Evolutionary conservation across 208 protist genomes (phyloP), one percentile per base, ranked within the genome.

Genomic region (Trypanosoma lewisi): DNA sequence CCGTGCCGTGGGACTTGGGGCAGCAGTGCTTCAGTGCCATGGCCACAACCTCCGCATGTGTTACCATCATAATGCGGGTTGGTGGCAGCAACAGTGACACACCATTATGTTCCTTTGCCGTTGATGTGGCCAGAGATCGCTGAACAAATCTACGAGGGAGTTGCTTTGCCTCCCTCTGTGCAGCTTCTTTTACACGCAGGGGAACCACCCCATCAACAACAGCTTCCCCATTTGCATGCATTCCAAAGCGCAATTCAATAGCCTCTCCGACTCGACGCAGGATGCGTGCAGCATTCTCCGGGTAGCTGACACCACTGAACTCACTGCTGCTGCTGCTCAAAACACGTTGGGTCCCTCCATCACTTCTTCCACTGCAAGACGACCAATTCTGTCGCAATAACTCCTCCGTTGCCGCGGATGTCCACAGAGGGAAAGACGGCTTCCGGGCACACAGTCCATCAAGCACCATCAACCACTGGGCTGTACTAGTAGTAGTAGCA

Each of bases 11-110:
- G 57, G 89, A 70, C 37, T 68, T 80, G 14, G 85, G 81, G 51
- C 85, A 95, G 71, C 81, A 83, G 36, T 78, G 73, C 60, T 88
- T 77, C 55, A 95, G 50, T 48, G 88, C 42, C 17, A 63, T 65
- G 12, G 77, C 58, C 16, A 95, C 68, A 2, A 89, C 73, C 67
- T 92, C 85, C 5, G 85, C 88, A 47, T 95, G 88, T 27, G 88
- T 95, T 51, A 91, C 76, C 14, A 76, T 68, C 75, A 95, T 78
- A 17, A 91, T 60, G 47, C 82, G 78, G 62, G 82, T 83, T 3
- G 88, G 79, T 2, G 88, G 85, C 42, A 94, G 58, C 45, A 94
- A 74, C 44, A 83, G 67, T 2, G 1, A 36, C 49, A 50, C 21
- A 9, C 21, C 19, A 1, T 21, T n/a, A 17, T 47, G 6, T 21